Evolutionary conservation across 2,329 filamentous ascomycete genomes (phyloP).

Genomic region (Furcasterigmium furcatum): DNA sequence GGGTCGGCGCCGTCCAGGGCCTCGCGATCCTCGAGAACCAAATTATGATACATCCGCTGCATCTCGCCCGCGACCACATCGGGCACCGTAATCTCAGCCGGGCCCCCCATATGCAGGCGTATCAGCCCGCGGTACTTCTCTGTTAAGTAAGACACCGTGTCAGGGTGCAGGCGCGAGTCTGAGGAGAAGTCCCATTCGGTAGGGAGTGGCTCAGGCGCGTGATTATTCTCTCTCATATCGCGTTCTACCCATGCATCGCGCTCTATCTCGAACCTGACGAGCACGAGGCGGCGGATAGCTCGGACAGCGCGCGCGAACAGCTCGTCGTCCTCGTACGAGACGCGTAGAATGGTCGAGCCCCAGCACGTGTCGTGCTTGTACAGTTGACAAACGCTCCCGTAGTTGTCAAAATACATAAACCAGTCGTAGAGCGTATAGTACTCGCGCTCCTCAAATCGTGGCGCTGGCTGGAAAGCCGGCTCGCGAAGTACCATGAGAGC

Average conservation of each 20-base stretch:
- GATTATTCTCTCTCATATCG: background rate
- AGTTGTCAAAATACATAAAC: too few species aligned
- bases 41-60: background rate
- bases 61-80: background rate
- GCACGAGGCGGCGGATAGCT: slow-evolving; percentile 2
- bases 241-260: background rate
- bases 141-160: background rate
- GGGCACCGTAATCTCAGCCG: background rate
- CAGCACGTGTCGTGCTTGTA: slow-evolving; percentile 2
- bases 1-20: background rate
- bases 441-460: too few species aligned
- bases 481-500: too few species aligned
- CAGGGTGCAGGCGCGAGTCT: background rate
- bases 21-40: background rate
- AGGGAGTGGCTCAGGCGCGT: background rate
- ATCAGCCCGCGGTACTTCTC: background rate
- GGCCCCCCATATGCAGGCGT: background rate
- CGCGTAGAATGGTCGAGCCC: slow-evolving; percentile 5
- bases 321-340: slow-evolving; percentile 7
- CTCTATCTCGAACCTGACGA: background rate
- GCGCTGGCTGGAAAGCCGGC: too few species aligned
- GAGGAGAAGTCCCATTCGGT: background rate
- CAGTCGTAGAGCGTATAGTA: too few species aligned
- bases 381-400: slow-evolving; percentile 5
- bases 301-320: slow-evolving; percentile 3